Evolutionary conservation across 1,284 basidiomycete species (phyloP), one percentile per base, ranked within the genome.

Genomic region (Mycosarcoma mackinlayi): DNA sequence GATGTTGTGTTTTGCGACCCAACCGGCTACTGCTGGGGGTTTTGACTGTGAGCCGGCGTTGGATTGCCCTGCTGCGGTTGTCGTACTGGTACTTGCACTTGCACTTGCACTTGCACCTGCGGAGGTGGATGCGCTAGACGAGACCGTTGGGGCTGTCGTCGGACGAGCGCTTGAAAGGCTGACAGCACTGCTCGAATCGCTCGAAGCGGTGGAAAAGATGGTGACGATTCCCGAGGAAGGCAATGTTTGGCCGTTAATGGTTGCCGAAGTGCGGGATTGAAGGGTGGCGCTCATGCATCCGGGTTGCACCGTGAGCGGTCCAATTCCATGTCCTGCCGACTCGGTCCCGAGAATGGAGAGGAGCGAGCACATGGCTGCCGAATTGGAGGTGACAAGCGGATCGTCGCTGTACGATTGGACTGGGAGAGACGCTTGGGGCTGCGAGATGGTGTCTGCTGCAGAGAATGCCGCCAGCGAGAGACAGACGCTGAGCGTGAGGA

Each of bases 1-100:
- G 33, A 65, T 61, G 35, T 71, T 71, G 35, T 64, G 56, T 10
- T 46, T 59, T 9, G 56, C 56, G 16, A 70, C 46, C 61, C 60
- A 64, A 6, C 24, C 30, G 0, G 49, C 52, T n/a, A 51, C 38
- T 0, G 51, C 38, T 8, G 51, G 60, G n/a, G 56, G 46, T 6
- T 38, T 50, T 8, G 28, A 23, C 18, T 23, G 16, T 3, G 19
- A 7, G 3, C 35, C 59, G 2, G 67, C 61, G 21, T 70, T 70
- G n/a, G 48, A 28, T 18, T 63, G 60, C 18, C 47, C 13, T 16
- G 60, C 25, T 13, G 53, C 16, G 3, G 47, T 23, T 3, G 67
- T 27, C 6, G 51, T 42, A 24, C 41, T 59, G 16, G 28, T 24
- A 11, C 24, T 37, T 19, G 25, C 25, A 10, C 19, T 14, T 16